Evolutionary conservation across 2,329 filamentous ascomycete species (phyloP), one percentile per base, ranked within the genome.

Genomic region (Trichoderma aggressivum): DNA sequence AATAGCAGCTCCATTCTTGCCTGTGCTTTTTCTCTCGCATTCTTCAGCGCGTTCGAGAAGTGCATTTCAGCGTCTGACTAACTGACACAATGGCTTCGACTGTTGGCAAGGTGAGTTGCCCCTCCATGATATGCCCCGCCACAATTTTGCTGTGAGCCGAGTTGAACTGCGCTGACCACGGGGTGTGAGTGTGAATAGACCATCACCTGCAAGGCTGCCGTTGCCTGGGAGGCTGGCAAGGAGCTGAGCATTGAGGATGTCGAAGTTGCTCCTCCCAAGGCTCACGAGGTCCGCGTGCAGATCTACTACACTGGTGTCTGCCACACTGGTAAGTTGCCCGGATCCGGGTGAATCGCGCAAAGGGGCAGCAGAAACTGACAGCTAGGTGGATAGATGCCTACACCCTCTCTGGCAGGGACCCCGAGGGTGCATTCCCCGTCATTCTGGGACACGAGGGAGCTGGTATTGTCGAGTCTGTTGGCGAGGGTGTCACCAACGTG

Each of bases 261-360:
- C 78, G 94, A 98, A 85, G 96, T 99, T 75, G 89, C 87, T 67
- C 92, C 95, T 74, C 96, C 96, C 72, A 90, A 88, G 83, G 94
- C 95, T 73, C 89, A 97, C 84, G 96, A 99, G 86, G 96, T 99
- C 80, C 93, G 96, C 78, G 97, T 99, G 80, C 86, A 98, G 86
- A 93, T 98, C 81, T 91, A 95, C 87, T 97, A 98, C 87, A 99
- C 96, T 68, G 96, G 96, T 84, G 96, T 99, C 81, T 99, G 96
- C 87, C 96, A 99, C 86, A 99, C 95, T 81, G 93, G 93, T 96
- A 84, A 34, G 50, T 26, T 21, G 8, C 11, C 28, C 7, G 7
- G 21, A 4, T 24, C 39, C 8, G 21, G n/a, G 8, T 36, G 21
- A 21, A 68, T n/a, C 14, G 5, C n/a, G 18, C 18, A n/a, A 11